Conservation (phyloP, 148 eudicot species). For the Chenopodium suecicum region DNA sequence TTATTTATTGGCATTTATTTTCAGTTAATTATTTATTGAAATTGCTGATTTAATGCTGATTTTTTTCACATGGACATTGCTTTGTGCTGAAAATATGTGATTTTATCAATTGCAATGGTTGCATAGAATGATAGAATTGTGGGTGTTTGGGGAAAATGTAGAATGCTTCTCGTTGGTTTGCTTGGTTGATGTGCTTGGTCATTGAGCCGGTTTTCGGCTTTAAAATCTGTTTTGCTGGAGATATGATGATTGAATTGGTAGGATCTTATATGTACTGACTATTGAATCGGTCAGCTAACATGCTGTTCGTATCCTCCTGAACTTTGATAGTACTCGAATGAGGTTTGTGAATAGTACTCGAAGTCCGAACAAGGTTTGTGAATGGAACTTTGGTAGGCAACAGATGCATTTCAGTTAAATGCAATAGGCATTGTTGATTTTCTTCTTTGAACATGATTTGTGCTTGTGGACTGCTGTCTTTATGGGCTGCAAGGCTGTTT, state of each 20-base stretch:
- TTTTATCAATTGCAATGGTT: conserved; percentile 4
- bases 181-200: neutral
- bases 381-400: neutral
- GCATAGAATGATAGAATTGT: conserved; percentile 2
- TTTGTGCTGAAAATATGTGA: neutral
- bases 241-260: neutral
- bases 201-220: neutral
- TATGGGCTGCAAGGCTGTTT: neutral
- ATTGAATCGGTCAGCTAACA: neutral
- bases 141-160: conserved; percentile 11
- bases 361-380: neutral
- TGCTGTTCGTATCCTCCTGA: neutral
- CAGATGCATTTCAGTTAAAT: neutral
- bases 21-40: conserved; percentile 9
- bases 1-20: neutral
- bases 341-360: neutral
- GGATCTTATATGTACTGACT: neutral
- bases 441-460: neutral
- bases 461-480: neutral
- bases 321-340: neutral
- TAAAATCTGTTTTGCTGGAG: neutral
- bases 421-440: neutral
- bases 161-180: neutral
- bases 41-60: neutral
- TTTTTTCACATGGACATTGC: neutral